Evolutionary conservation across 2,329 filamentous ascomycete genomes (phyloP).

Genomic region (Xylariaceae sp.): DNA sequence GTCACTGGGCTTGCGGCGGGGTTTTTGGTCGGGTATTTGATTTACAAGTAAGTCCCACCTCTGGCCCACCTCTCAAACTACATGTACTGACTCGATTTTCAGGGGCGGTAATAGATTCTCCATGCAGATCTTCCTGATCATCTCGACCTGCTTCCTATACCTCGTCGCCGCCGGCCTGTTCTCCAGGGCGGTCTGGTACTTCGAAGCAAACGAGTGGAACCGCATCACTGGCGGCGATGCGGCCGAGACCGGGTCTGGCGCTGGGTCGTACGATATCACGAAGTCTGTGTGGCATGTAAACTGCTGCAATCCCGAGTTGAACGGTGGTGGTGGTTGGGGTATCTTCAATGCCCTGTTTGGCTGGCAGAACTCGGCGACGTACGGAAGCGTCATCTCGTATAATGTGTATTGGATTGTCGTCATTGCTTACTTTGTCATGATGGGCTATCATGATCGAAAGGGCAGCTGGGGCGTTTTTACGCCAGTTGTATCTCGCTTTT

Average conservation of each 20-base stretch:
- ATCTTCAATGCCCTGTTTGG: constrained; percentile 84
- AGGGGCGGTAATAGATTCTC: constrained; percentile 63
- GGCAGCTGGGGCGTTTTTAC: constrained; percentile 38
- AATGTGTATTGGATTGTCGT: constrained; percentile 82
- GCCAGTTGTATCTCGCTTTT: too few species aligned
- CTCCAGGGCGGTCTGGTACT: constrained; percentile 71
- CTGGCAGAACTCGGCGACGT: constrained; percentile 86
- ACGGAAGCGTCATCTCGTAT: constrained; percentile 83
- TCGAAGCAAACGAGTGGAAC: constrained; percentile 70
- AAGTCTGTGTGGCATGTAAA: constrained; percentile 82
- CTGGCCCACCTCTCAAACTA: too few species aligned
- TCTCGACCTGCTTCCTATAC: constrained; percentile 80
- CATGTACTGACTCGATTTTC: constrained; percentile 7
- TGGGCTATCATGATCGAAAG: constrained; percentile 65
- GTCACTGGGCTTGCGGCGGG: constrained; percentile 70
- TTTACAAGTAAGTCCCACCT: constrained; percentile 67
- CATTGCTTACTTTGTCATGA: constrained; percentile 60
- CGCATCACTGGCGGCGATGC: constrained; percentile 59
- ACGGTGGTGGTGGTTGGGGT: constrained; percentile 78
- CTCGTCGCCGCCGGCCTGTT: constrained; percentile 81
- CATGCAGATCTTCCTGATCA: constrained; percentile 75
- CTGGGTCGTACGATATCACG: constrained; percentile 77
- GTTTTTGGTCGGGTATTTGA: constrained; percentile 63
- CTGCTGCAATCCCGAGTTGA: constrained; percentile 72
- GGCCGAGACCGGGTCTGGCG: constrained; percentile 51